phyloP scores from a whole-genome alignment of 1,284 basidiomycete genomes.

The Lignosus rhinocerotis region DNA sequence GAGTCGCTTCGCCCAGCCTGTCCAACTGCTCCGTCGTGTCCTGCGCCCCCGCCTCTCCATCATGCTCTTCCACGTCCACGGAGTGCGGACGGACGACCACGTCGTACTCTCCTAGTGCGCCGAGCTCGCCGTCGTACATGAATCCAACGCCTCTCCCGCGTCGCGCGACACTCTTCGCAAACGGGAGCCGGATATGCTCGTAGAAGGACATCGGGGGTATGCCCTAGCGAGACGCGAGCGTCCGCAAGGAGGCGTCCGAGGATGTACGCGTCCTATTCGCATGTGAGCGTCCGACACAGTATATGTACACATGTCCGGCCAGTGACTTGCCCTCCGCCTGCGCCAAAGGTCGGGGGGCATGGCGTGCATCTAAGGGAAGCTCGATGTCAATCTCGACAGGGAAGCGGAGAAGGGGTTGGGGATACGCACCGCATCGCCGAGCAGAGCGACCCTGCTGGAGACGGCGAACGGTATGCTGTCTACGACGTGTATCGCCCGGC shows the following conservation, averaged over 20 bases:
- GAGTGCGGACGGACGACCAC: background rate
- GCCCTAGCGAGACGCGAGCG: constrained; percentile 23
- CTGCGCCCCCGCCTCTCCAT: background rate
- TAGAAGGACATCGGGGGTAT: constrained; percentile 32
- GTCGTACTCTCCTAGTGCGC: constrained; percentile 6
- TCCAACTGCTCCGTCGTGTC: constrained; percentile 5
- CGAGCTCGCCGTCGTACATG: constrained; percentile 27
- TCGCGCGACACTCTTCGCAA: constrained; percentile 18
- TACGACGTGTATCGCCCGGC: too few species aligned
- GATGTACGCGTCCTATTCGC: constrained; percentile 36
- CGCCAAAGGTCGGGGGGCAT: constrained; percentile 51
- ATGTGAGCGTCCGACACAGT: background rate
- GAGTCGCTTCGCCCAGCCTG: constrained; percentile 4
- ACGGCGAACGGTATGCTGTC: too few species aligned
- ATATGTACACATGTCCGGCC: background rate
- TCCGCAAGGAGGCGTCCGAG: constrained; percentile 36
- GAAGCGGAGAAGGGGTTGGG: background rate
- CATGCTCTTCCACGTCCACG: background rate
- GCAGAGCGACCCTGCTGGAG: too few species aligned
- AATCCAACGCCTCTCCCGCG: constrained; percentile 19
- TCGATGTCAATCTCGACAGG: background rate
- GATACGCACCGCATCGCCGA: too few species aligned
- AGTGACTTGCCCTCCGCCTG: constrained; percentile 48
- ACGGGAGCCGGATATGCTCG: constrained; percentile 34
- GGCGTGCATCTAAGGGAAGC: constrained; percentile 46